These are phyloP conservation scores for Syzygium grande DNA, from an alignment of 345 rosid species.

Conservation along the genomic window DNA sequence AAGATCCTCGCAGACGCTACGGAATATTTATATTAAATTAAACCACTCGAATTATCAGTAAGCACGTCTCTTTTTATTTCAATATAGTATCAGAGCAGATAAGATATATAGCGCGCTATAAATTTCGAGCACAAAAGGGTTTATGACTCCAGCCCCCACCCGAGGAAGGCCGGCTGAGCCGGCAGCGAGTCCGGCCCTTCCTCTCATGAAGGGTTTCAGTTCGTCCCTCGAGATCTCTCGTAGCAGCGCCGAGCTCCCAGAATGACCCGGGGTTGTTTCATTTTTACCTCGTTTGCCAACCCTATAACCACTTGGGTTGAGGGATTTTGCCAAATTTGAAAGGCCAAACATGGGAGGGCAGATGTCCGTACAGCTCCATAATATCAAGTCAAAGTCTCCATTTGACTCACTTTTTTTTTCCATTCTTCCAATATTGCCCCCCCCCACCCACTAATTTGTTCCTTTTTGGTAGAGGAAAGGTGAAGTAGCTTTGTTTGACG, in stretches of 20 bases:
- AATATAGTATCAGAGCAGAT: neutral
- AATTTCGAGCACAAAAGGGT: neutral
- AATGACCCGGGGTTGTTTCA: neutral
- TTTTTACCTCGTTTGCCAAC: neutral
- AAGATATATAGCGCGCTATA: rapidly evolving
- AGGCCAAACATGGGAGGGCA: neutral
- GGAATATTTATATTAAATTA: neutral
- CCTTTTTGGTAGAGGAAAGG: neutral
- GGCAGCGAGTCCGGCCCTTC: neutral
- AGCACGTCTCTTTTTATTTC: neutral
- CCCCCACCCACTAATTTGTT: neutral
- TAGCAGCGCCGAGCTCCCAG: neutral
- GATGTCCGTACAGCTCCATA: neutral
- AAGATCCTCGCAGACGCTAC: neutral
- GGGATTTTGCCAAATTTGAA: neutral
- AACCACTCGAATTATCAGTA: neutral
- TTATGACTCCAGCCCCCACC: neutral
- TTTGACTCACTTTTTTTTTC: neutral
- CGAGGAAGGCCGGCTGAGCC: neutral
- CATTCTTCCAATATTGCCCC: neutral
- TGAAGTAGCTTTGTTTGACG: neutral
- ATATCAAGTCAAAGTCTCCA: neutral
- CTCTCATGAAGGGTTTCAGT: neutral
- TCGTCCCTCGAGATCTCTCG: neutral
- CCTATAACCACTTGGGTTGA: neutral